Evolutionary conservation across 2,329 filamentous ascomycete species (phyloP), one percentile per base, ranked within the genome.

Genomic region (Nemania diffusa): DNA sequence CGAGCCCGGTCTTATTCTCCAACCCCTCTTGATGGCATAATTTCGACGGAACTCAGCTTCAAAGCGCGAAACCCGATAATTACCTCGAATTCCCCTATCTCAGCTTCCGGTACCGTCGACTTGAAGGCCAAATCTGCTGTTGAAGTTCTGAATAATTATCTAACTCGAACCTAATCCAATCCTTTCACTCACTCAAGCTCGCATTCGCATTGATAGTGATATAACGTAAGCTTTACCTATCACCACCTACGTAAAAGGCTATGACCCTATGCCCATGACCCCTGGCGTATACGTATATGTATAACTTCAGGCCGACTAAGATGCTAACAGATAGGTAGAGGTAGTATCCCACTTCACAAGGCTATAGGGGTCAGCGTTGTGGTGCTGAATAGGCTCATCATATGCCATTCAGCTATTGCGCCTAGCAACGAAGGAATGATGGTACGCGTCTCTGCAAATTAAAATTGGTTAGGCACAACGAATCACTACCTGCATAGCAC

Each of bases 351-450:
- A 7, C 71, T 77, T 7, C 72, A 75, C 4, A 60, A 73, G 9
- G 75, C 75, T 15, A 77, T 75, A 7, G 77, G 76, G 1, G 52
- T 73, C 24, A 76, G 76, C n/a, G 75, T 78, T 42, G 76, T 78
- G 32, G 64, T 79, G 34, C 75, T 76, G 8, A 74, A 76, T 6
- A 76, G 75, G 40, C 69, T 76, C 15, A 75, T 78, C 44, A 68
- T 77, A 62, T 79, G 75, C 46, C 76, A 75, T 57, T 27, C 77
- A 17, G 76, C 77, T 64, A 22, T 78, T 67, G 69, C 74, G 37
- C 77, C 77, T 34, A 74, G 74, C 29, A 70, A 67, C 3, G 73
- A 75, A 34, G 73, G 73, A 32, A 65, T 71, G 11, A 74, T 77
- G 71, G 74, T 76, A 68, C 22, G 69, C 68, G 48, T 51, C 50